A percentile compares a stretch with the other conserved stretches of the same genome.
These are phyloP conservation scores for Stephanodiscus minutulus DNA, from an alignment of 108 stramenopile genomes.

Conservation along the genomic window DNA sequence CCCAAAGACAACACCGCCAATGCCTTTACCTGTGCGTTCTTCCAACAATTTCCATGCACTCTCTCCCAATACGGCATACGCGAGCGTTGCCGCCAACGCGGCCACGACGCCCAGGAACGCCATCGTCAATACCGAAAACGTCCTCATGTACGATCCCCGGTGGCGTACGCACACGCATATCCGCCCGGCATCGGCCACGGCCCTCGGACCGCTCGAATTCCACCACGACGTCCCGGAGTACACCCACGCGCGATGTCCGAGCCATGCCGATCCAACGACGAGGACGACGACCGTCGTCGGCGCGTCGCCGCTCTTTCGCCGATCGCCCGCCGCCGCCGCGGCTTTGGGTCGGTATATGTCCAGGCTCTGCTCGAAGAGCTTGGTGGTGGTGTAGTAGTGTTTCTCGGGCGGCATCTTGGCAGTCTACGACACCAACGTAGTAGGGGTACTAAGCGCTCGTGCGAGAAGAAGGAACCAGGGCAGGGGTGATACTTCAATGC, in stretches of 20 bases:
- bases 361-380: conserved; percentile 59
- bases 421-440: no score
- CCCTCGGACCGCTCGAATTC: conserved; percentile 60
- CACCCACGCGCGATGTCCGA: conserved; percentile 55
- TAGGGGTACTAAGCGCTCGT: no score
- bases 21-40: no score
- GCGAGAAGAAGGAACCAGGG: no score
- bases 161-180: conserved; percentile 62
- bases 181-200: conserved; percentile 51
- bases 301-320: background rate
- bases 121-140: conserved; percentile 21
- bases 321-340: background rate
- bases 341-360: conserved; percentile 74
- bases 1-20: no score
- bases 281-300: conserved; percentile 49
- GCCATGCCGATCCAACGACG: conserved; percentile 73
- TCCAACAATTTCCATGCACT: no score
- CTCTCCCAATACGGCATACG: background rate
- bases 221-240: conserved; percentile 67
- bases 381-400: conserved; percentile 34
- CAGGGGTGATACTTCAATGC: no score
- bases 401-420: conserved; percentile 11
- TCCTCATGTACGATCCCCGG: conserved; percentile 57
- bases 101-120: conserved; percentile 13
- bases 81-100: conserved; percentile 2